A percentile compares a stretch with the other conserved stretches of the same genome.
Evolutionary conservation across 179 eudicot genomes (phyloP).

Genomic region (Pouteria campechiana): DNA sequence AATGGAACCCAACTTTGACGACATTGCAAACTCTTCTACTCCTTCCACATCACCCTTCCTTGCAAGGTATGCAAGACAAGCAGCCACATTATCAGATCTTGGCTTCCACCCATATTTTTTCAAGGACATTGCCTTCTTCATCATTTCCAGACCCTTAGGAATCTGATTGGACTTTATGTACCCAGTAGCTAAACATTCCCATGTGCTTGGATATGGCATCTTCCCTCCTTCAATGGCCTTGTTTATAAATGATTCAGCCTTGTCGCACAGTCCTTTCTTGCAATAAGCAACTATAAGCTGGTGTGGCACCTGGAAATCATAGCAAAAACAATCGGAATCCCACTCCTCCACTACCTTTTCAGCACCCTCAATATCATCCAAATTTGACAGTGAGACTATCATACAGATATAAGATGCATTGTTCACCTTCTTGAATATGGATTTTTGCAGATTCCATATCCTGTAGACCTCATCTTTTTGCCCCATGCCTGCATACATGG

Average conservation of each 20-base stretch:
- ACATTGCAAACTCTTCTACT: slow-evolving; percentile 13
- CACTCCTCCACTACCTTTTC: slow-evolving; percentile 29
- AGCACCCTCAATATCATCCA: slow-evolving; percentile 43
- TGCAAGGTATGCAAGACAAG: slow-evolving; percentile 37
- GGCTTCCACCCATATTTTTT: slow-evolving; percentile 14
- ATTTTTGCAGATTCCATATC: slow-evolving; percentile 25
- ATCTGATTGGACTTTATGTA: slow-evolving; percentile 16
- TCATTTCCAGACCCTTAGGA: slow-evolving; percentile 24
- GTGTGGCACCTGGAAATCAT: slow-evolving; percentile 22
- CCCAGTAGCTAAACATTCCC: slow-evolving; percentile 36
- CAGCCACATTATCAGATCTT: slow-evolving; percentile 7
- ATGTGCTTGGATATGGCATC: slow-evolving; percentile 23
- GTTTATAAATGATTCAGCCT: slow-evolving; percentile 24
- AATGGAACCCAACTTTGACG: neutral
- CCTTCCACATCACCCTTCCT: slow-evolving; percentile 19
- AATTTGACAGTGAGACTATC: slow-evolving; percentile 30
- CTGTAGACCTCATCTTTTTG: slow-evolving; percentile 34
- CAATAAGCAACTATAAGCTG: slow-evolving; percentile 28
- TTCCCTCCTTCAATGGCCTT: slow-evolving; percentile 13
- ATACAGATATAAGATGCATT: slow-evolving; percentile 23
- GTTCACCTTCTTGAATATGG: slow-evolving; percentile 14
- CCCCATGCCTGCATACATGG: slow-evolving; percentile 20
- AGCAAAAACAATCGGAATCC: neutral
- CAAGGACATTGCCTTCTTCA: slow-evolving; percentile 16
- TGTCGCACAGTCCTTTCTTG: slow-evolving; percentile 29